Evolutionary conservation across 1,284 basidiomycete species (phyloP), one percentile per base, ranked within the genome.

Genomic region (Irpex lacteus): DNA sequence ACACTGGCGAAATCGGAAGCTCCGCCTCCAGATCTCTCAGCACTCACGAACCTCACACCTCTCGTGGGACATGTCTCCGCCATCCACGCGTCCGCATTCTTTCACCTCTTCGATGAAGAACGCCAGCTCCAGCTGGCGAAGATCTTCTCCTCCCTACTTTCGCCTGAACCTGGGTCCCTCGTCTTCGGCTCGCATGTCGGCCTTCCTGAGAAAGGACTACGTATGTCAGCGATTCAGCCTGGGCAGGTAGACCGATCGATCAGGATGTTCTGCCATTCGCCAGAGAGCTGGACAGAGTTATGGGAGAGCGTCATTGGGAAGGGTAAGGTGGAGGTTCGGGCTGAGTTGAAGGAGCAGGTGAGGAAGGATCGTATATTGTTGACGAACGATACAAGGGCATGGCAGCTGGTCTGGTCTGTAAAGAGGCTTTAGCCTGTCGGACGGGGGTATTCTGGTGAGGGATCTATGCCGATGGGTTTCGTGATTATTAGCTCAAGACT

Each of bases 91-190:
- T 80, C 81, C 9, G 70, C 78, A 0, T 78, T 85, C 70, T 86
- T 85, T 73, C 83, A 86, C 68, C 75, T 85, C 26, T 85, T 85
- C 72, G 67, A 73, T 60, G 77, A 83, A 68, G 76, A 76, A 18
- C 59, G 75, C 36, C 83, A 85, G 69, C 59, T 71, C 5, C 60
- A 76, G 38, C 72, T 84, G n/a, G 83, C 80, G 3, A 70, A 70
- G 11, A 72, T 70, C 3, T 65, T 84, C 50, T 79, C 78, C 0
- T 70, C 78, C 1, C 72, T 85, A 6, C 76, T 81, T 49, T 75
- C 75, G 8, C 71, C 77, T 0, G 68, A 73, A 55, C 74, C 76
- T 1, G 79, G 78, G 18, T 78, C 78, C 9, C 64, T 78, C 44
- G 73, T 80, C 61, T 75, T 80, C 62, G 79, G 79, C 4, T 60